Conservation (phyloP, 768 basidiomycete genomes). For the Suillus sp. region DNA sequence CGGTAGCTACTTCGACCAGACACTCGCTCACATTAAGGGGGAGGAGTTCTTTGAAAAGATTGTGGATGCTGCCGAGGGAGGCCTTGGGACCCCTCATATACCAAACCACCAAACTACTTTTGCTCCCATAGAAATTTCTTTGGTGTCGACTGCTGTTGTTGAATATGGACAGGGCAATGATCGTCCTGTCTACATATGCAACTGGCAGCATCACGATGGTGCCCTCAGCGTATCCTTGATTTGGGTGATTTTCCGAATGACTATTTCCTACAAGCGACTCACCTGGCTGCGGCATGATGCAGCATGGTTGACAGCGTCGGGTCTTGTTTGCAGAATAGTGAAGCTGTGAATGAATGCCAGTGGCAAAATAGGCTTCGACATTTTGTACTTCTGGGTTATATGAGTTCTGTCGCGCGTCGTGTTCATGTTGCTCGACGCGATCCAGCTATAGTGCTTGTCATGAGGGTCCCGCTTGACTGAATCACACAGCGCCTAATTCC, state of each 20-base stretch:
- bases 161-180: conserved; percentile 17
- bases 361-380: not conserved
- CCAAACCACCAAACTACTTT: conserved; percentile 10
- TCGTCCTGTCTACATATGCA: conserved; percentile 24
- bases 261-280: conserved; percentile 6
- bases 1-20: conserved; percentile 19
- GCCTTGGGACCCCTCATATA: conserved; percentile 1
- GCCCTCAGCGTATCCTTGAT: conserved; percentile 17
- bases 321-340: not conserved
- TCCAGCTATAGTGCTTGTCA: not conserved
- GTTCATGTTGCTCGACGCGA: not conserved
- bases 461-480: not conserved
- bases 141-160: conserved; percentile 27
- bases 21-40: conserved; percentile 17
- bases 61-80: conserved; percentile 24
- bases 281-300: not conserved
- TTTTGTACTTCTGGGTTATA: not conserved
- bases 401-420: not conserved
- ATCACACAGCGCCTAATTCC: not conserved
- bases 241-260: conserved; percentile 1
- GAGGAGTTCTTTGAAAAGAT: conserved; percentile 22
- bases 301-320: not conserved
- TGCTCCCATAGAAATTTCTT: conserved; percentile 24
- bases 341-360: not conserved
- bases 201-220: conserved; percentile 24